Percentiles rank a stretch among this genome's conserved stretches.
phyloP scores from a whole-genome alignment of 257 asterid species.

The Catharanthus roseus region DNA sequence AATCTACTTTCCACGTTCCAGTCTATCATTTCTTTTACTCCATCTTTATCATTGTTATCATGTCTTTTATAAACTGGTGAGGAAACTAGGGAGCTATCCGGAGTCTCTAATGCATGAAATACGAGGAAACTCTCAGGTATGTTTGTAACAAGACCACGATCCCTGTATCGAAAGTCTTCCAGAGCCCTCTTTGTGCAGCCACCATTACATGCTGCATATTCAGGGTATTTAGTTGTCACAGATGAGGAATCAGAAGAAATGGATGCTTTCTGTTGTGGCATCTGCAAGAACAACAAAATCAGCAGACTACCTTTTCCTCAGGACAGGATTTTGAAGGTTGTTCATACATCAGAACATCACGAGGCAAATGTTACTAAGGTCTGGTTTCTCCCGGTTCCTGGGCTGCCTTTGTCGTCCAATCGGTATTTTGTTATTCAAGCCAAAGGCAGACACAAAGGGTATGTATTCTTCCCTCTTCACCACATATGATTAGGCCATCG shows the following conservation, averaged over 20 bases:
- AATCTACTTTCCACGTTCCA: constrained; percentile 4
- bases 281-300: constrained; percentile 41
- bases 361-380: constrained; percentile 42
- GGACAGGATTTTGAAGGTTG: constrained; percentile 68
- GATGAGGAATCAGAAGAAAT: constrained; percentile 58
- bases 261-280: constrained; percentile 56
- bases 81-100: not conserved
- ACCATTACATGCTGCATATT: constrained; percentile 34
- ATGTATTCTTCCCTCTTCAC: constrained; percentile 5
- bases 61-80: not conserved
- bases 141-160: constrained; percentile 58
- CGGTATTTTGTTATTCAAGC: constrained; percentile 69
- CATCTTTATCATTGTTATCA: not conserved
- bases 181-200: constrained; percentile 42
- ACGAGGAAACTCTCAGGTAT: constrained; percentile 29
- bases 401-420: constrained; percentile 55
- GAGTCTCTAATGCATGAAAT: not conserved
- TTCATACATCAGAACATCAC: constrained; percentile 46
- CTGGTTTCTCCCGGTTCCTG: constrained; percentile 81
- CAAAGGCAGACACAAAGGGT: constrained; percentile 69
- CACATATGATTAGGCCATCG: not conserved
- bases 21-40: not conserved
- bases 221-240: constrained; percentile 47
- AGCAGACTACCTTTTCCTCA: constrained; percentile 69
- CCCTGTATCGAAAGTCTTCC: constrained; percentile 47